Base-by-base conservation (phyloP, 2,329 filamentous ascomycete genomes). In the Xylaria sp. region DNA sequence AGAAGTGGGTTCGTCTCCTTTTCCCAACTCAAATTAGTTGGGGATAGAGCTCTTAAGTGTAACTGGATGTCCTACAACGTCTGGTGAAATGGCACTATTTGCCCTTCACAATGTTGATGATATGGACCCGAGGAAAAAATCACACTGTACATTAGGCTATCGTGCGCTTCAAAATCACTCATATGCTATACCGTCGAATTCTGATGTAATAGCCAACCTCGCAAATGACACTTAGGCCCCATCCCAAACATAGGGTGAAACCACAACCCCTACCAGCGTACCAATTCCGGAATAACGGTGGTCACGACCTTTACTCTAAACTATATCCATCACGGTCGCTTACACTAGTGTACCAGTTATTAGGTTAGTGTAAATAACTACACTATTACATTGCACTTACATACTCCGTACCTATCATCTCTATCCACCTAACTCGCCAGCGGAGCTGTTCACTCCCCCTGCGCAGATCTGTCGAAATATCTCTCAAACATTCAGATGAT, bases 241-340 rank as follows among this genome's bases (percentile, higher is more conserved):
- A 48, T 50, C 40, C 63, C 54, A 66, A 66, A 69, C 63, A 50
- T 63, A 50, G 63, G 63, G 54, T 69, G 67, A 69, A 69, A 69
- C 67, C 29, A 42, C 42, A 57, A 57, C 60, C 67, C 67, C 67
- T 69, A 63, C 59, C 32, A 16, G 48, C 55, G 50, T 58, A 48
- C 66, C 51, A 58, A 44, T 42, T 62, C 58, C 35, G 51, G 66
- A 44, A 58, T 44, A 58, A 57, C 16, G 40, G 54, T 21, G n/a
- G 40, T 48, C 37, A 48, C 29, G 16, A 27, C 23, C 42, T 35
- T 47, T 44, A 29, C 44, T 62, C 27, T 48, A 32, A 59, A 25
- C 21, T 37, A 47, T 62, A 40, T 59, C 62, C 42, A n/a, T 48
- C 44, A 13, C 50, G 57, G 44, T 62, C 13, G 48, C 37, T 44